Evolutionary conservation across 495 filamentous ascomycete genomes (phyloP).

Genomic region (Durotheca rogersii): DNA sequence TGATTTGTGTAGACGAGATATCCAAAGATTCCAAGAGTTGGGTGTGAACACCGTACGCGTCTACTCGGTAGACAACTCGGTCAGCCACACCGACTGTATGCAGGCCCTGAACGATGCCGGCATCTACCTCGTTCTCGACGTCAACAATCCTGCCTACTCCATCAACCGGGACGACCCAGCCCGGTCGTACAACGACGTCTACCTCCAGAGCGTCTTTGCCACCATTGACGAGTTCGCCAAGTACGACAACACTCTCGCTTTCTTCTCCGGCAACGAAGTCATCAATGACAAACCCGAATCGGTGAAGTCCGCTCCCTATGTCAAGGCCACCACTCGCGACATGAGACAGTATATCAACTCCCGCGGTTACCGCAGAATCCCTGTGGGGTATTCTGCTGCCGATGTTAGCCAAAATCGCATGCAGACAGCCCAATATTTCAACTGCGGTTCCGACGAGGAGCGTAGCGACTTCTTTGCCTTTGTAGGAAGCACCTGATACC

Average conservation of each 20-base stretch:
- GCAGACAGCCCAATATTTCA: constrained; percentile 90
- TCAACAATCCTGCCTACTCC: constrained; percentile 64
- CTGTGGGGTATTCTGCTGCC: constrained; percentile 90
- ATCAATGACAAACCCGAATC: constrained; percentile 77
- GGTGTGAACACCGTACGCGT: constrained; percentile 91
- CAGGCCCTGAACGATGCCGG: constrained; percentile 73
- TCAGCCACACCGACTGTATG: constrained; percentile 85
- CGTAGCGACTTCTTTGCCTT: constrained; percentile 95
- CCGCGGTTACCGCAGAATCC: constrained; percentile 74
- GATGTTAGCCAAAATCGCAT: constrained; percentile 84
- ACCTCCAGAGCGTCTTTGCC: constrained; percentile 90
- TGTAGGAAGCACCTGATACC: constrained; percentile 36
- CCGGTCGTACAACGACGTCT: constrained; percentile 84
- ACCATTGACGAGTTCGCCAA: constrained; percentile 86
- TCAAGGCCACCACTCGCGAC: constrained; percentile 92
- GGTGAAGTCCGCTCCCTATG: constrained; percentile 74
- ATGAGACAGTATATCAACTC: constrained; percentile 80
- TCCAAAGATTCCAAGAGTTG: constrained; percentile 77
- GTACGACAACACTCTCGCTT: constrained; percentile 87
- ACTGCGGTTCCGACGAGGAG: constrained; percentile 85
- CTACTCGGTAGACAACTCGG: constrained; percentile 89
- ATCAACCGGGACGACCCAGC: constrained; percentile 76
- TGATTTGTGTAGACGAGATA: constrained; percentile 74
- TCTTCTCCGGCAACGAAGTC: constrained; percentile 97
- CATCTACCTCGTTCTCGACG: constrained; percentile 88